Base-by-base conservation (phyloP, 2,329 filamentous ascomycete species). In the Alternaria novae-zelandiae region DNA sequence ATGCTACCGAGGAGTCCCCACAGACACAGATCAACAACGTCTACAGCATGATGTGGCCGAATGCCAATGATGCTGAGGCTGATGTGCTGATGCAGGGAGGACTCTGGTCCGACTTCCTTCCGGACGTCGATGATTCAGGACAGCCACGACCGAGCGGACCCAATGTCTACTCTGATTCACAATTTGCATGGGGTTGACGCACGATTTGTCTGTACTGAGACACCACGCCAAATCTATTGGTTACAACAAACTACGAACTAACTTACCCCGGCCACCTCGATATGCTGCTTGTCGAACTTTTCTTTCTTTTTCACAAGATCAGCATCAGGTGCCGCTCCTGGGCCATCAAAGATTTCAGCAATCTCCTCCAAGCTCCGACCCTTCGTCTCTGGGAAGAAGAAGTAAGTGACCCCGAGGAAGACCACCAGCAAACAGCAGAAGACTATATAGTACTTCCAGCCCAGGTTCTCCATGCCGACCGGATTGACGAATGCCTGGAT, bases 401-500 rank as follows among this genome's bases (percentile, higher is more conserved):
- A 72, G 32, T 68, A 75, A 4, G 70, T 73, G 3, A 64, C 65
- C 17, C 70, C 36, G 53, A 66, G 67, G 47, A 70, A 69, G 26
- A 75, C n/a, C 6, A 70, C 67, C 10, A 73, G 36, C 5, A 77
- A 3, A 65, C 71, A 47, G 74, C 65, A 57, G 60, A 76, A 80
- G 3, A 79, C 74, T 20, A 78, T 64, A 55, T 78, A 78, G 67
- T 72, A 79, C 57, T 73, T 74, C 76, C 74, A 78, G 0, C 53
- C 65, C n/a, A 79, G 64, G 5, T 66, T 57, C 6, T 74, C 68
- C 41, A 79, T 65, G 2, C 72, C 77, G 30, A 79, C 71, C 0
- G 74, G 75, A 80, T 90, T 90, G 70, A 85, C 85, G 65, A 81
- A 87, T 80, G 87, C 86, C 70, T 86, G 86, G 65, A 90, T 83